Conservation (phyloP, 2,329 filamentous ascomycete species). For the Geosmithia flava region DNA sequence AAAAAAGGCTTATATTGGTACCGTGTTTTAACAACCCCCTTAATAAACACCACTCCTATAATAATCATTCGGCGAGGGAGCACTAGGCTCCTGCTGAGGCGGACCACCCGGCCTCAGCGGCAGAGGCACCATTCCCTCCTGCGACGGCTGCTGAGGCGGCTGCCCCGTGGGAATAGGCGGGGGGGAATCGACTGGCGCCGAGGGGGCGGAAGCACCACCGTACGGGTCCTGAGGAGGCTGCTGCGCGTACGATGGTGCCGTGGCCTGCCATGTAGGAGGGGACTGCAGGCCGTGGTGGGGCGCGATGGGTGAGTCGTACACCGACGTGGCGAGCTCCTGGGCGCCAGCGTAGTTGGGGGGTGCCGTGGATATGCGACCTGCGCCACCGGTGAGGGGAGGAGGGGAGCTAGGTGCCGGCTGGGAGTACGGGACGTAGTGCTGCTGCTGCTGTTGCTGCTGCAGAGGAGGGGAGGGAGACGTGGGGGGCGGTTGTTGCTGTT, state of each 20-base stretch:
- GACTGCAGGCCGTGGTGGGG: conserved; percentile 17
- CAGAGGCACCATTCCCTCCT: conserved; percentile 22
- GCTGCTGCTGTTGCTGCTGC: conserved; percentile 12
- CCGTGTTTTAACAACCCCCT: background rate
- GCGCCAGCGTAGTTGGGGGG: conserved; percentile 50
- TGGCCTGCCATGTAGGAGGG: conserved; percentile 8
- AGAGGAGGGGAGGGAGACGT: conserved; percentile 37
- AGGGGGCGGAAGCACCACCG: background rate
- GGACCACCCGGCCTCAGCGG: conserved; percentile 31
- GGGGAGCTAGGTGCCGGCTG: conserved; percentile 11
- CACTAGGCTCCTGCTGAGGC: conserved; percentile 27
- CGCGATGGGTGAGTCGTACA: conserved; percentile 62
- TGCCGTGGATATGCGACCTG: conserved; percentile 33
- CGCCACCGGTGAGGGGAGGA: conserved; percentile 26
- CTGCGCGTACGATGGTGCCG: background rate
- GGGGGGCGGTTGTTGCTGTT: conserved; percentile 35
- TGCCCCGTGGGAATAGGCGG: conserved; percentile 27
- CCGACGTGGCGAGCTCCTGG: conserved; percentile 67
- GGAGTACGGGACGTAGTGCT: conserved; percentile 29
- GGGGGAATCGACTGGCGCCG: conserved; percentile 8
- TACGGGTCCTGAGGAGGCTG: conserved; percentile 8
- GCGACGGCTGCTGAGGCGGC: conserved; percentile 13
- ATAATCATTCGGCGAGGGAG: conserved; percentile 41
- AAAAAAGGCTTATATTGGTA: background rate
- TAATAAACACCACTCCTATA: conserved; percentile 30